Conservation (phyloP, 78 protist species). For the Creolimax fragrantissima region DNA sequence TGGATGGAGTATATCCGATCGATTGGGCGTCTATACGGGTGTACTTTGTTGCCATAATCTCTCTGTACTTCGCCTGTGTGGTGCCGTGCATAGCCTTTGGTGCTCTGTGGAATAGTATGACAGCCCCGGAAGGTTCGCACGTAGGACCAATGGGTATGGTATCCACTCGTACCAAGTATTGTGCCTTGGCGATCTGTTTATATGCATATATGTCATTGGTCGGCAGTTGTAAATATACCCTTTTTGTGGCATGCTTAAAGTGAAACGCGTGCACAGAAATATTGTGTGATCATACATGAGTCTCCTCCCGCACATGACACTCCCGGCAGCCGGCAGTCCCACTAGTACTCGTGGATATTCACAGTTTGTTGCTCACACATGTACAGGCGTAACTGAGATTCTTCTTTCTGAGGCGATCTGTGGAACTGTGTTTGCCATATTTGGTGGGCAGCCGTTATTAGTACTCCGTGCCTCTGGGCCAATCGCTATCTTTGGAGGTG, state of each 20-base stretch:
- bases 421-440: not conserved
- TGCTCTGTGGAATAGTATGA: not conserved
- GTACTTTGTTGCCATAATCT: not conserved
- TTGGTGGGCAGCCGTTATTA: not conserved
- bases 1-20: not conserved
- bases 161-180: not conserved
- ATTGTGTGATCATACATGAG: too few species aligned
- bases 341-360: too few species aligned
- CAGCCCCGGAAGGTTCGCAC: not conserved
- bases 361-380: not conserved
- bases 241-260: not conserved
- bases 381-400: not conserved
- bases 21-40: not conserved
- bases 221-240: not conserved
- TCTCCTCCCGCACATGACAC: too few species aligned
- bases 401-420: not conserved
- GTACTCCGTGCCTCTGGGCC: not conserved
- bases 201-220: not conserved
- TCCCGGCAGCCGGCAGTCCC: too few species aligned
- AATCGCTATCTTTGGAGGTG: not conserved
- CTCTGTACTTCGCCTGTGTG: not conserved
- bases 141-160: not conserved
- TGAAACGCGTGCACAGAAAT: too few species aligned
- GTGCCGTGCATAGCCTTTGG: conserved; percentile 6
- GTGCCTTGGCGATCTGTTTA: not conserved